These are phyloP conservation scores for Magnolia kwangsiensis DNA, from an alignment of 164 flowering plant genomes.

Conservation along the genomic window DNA sequence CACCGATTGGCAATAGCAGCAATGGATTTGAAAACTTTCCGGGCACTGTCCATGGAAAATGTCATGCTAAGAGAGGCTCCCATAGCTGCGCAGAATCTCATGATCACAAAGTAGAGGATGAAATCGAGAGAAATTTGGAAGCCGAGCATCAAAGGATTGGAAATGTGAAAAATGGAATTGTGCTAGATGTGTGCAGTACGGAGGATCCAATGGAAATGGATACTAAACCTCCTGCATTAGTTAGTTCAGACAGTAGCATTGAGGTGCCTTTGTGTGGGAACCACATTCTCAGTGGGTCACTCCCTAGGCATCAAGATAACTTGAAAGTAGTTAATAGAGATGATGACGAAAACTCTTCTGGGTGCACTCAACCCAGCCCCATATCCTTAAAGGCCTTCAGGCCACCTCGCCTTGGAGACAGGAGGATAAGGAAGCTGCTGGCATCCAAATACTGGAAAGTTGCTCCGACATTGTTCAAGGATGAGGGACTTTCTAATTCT, in stretches of 20 bases:
- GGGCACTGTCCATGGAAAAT: conserved; percentile 9
- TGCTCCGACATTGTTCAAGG: conserved; percentile 44
- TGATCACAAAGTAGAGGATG: conserved; percentile 30
- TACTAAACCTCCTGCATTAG: conserved; percentile 41
- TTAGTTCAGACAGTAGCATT: conserved; percentile 50
- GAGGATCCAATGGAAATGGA: conserved; percentile 34
- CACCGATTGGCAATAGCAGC: conserved; percentile 28
- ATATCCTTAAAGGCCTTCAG: conserved; percentile 36
- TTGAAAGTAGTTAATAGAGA: conserved; percentile 73
- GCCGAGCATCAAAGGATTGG: conserved; percentile 19
- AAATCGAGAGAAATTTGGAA: conserved; percentile 19
- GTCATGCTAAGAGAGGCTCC: conserved; percentile 24
- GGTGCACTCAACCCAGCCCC: conserved; percentile 62
- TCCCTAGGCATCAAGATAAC: conserved; percentile 35
- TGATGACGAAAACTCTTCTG: conserved; percentile 91
- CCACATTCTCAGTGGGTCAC: conserved; percentile 29
- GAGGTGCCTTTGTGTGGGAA: conserved; percentile 37
- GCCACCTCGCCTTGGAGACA: conserved; percentile 52
- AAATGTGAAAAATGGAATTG: conserved; percentile 16
- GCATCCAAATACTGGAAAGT: conserved; percentile 63
- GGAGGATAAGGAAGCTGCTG: conserved; percentile 60
- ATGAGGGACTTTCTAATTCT: conserved; percentile 33
- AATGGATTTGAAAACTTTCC: conserved; percentile 26
- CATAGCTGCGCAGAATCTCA: conserved; percentile 18
- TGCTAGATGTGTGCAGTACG: conserved; percentile 27